Percentiles rank a stretch among this genome's conserved stretches.
phyloP scores from a whole-genome alignment of 768 basidiomycete species.

The Holtermannia corniformis region DNA sequence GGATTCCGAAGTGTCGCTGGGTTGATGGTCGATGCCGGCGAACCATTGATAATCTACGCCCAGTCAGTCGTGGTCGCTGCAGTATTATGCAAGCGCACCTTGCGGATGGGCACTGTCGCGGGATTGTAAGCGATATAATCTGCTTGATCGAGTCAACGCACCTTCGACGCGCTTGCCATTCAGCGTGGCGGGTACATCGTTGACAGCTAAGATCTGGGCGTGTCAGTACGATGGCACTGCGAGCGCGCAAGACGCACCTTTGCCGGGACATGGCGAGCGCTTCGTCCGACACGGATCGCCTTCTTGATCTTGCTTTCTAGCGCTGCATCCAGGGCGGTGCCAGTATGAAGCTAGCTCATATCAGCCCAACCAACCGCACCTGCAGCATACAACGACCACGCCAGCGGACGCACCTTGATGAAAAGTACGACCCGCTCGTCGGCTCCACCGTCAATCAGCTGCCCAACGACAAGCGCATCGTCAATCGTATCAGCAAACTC shows the following conservation, averaged over 20 bases:
- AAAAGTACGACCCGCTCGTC: constrained; percentile 73
- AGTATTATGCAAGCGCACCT: constrained; percentile 3
- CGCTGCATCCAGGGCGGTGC: constrained; percentile 47
- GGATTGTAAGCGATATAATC: neutral
- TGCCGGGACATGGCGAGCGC: constrained; percentile 68
- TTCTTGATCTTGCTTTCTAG: constrained; percentile 53
- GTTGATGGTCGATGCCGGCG: constrained; percentile 58
- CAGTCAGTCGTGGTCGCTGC: constrained; percentile 10
- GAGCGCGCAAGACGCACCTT: constrained; percentile 50
- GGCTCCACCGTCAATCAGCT: constrained; percentile 54
- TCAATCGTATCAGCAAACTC: constrained; percentile 49
- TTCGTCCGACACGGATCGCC: constrained; percentile 56
- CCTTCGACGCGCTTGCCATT: constrained; percentile 76
- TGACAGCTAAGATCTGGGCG: constrained; percentile 57
- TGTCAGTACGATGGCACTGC: neutral
- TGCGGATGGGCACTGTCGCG: constrained; percentile 17
- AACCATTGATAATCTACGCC: constrained; percentile 57
- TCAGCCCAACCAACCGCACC: neutral
- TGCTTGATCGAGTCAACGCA: neutral
- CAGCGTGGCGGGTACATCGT: constrained; percentile 67
- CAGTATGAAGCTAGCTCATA: constrained; percentile 44
- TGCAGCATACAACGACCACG: neutral
- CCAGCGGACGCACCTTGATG: constrained; percentile 46
- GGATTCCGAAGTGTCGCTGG: constrained; percentile 65
- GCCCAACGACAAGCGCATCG: constrained; percentile 64